Conservation (phyloP, 495 filamentous ascomycete genomes). For the Tuber microsphaerosporum region DNA sequence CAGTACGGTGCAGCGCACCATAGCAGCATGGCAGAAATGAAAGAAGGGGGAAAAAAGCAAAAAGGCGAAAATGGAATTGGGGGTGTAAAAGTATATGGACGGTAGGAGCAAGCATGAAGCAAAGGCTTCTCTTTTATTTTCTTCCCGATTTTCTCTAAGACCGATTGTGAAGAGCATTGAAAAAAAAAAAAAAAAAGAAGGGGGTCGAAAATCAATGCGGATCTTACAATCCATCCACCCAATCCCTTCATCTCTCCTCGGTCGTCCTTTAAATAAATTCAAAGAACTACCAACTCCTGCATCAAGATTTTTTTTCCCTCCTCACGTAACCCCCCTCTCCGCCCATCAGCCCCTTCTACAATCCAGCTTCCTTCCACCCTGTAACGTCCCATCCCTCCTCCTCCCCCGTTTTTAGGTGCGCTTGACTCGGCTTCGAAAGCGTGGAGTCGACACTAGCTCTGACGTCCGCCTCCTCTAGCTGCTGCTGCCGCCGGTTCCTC, state of each 20-base stretch:
- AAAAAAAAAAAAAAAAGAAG: neutral
- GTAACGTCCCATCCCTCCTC: conserved; percentile 11
- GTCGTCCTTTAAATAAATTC: neutral
- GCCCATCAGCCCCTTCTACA: conserved; percentile 12
- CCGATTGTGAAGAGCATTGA: neutral
- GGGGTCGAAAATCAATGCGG: neutral
- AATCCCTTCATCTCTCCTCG: neutral
- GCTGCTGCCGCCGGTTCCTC: conserved; percentile 6
- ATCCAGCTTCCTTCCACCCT: conserved; percentile 32
- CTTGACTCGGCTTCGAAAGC: conserved; percentile 28
- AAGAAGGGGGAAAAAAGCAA: neutral
- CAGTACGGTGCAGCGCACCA: too few species aligned
- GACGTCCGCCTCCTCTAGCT: conserved; percentile 27
- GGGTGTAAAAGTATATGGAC: neutral
- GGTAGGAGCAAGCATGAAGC: neutral
- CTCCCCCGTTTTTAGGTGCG: conserved; percentile 33
- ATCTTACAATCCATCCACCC: neutral
- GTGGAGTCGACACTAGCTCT: conserved; percentile 29
- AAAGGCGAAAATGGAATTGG: neutral
- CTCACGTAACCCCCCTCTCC: neutral
- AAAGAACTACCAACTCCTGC: neutral
- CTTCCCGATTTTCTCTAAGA: neutral
- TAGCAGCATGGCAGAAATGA: neutral
- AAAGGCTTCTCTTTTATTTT: neutral
- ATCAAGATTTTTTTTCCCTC: neutral